Evolutionary conservation across 345 rosid species (phyloP).

Genomic region (Acer campestre): DNA sequence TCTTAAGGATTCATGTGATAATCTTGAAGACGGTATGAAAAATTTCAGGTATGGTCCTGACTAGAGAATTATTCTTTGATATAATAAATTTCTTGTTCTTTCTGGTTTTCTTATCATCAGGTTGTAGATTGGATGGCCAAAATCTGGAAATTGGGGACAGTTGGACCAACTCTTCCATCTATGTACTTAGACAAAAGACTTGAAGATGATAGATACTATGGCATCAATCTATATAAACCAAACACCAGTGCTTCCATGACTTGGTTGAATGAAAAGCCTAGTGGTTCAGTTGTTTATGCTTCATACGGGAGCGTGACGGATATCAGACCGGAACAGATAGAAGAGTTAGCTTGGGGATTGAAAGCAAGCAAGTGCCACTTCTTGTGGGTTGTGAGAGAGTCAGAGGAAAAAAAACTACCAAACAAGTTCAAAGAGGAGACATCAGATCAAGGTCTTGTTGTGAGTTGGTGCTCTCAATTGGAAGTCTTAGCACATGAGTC

Average conservation of each 20-base stretch:
- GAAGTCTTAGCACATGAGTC: conserved; percentile 32
- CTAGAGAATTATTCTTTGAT: no score
- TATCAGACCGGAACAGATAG: conserved; percentile 23
- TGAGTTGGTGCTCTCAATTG: conserved; percentile 37
- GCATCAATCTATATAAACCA: conserved; percentile 22
- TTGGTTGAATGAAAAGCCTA: conserved; percentile 33
- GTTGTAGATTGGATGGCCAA: conserved; percentile 35
- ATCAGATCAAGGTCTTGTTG: conserved; percentile 23
- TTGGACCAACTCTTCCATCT: conserved; percentile 29
- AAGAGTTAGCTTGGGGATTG: conserved; percentile 30
- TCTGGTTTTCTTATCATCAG: conserved; percentile 8
- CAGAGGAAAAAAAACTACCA: conserved; percentile 32
- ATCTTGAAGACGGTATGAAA: no score
- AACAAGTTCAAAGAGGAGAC: conserved; percentile 18
- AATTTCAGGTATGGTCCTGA: no score
- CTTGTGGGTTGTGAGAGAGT: conserved; percentile 39
- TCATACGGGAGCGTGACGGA: conserved; percentile 39
- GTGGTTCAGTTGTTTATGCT: conserved; percentile 34
- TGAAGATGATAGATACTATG: conserved; percentile 17
- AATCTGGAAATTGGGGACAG: conserved; percentile 20
- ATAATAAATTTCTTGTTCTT: not conserved
- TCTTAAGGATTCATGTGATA: no score
- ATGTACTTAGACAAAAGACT: conserved; percentile 26
- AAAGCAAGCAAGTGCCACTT: conserved; percentile 10
- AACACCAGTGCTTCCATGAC: conserved; percentile 10